Evolutionary conservation across 208 protist genomes (phyloP), one percentile per base, ranked within the genome.

Genomic region (Leishmania mexicana): DNA sequence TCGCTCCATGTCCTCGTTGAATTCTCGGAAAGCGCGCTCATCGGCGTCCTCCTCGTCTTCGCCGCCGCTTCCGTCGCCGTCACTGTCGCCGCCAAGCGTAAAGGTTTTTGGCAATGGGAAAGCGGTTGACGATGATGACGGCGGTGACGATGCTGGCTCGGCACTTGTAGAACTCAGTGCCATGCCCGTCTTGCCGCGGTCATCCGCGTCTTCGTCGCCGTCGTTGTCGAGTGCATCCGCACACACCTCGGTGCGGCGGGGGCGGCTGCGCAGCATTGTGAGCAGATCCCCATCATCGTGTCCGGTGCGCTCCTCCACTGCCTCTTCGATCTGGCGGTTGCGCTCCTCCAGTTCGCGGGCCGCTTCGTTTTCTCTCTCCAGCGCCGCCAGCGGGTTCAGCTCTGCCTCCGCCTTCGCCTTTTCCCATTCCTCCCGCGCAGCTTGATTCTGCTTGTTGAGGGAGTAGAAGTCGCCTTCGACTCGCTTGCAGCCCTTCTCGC

Each of bases 301-400:
- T 10, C 47, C 82, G 35, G 89, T 85, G 65, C 82, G 81, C 57
- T 80, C 67, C 75, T 93, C 90, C 24, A 96, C 93, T 47, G 89
- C 81, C 77, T 95, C 90, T 79, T 93, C 89, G 28, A 95, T 89
- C 31, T 81, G 75, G 1, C 93, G 88, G 60, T 96, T 93, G 40
- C 89, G 85, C 77, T 96, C 91, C 81, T 90, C 90, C 58, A 96
- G 79, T 68, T 79, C 83, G 1, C 89, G 93, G 6, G 88, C 85
- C 15, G 79, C 86, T 70, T 95, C 91, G 76, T 94, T 96, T 77
- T 96, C 93, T 17, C 87, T 87, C 85, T 96, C 93, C 71, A 96
- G 79, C 76, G 93, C 88, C 35, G 92, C 93, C 35, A 96, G 80
- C 42, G 93, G 89, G 70, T 92, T 88, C 28, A 86, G 85, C 73